A percentile compares a stretch with the other conserved stretches of the same genome.
Evolutionary conservation across 768 basidiomycete genomes (phyloP).

Genomic region (Lanmaoa rubissima): DNA sequence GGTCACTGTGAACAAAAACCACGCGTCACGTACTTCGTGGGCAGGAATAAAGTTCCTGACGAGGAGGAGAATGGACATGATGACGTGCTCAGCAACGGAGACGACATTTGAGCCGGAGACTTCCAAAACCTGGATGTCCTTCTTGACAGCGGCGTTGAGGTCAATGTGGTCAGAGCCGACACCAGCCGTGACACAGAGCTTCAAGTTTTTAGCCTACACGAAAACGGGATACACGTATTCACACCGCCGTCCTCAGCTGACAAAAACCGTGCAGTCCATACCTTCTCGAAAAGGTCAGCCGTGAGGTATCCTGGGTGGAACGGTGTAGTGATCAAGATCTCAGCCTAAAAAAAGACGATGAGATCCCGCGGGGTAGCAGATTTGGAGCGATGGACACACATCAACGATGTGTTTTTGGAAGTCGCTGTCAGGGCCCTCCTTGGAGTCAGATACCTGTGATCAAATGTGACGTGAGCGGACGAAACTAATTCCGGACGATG

Average conservation of each 20-base stretch:
- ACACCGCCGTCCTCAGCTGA: constrained; percentile 1
- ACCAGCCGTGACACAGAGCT: constrained; percentile 86
- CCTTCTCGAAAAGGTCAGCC: constrained; percentile 67
- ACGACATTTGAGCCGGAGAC: constrained; percentile 89
- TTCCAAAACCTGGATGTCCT: constrained; percentile 77
- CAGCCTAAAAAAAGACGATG: constrained; percentile 46
- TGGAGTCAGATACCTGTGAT: constrained; percentile 68
- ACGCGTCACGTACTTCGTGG: constrained; percentile 57
- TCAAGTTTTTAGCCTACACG: constrained; percentile 81
- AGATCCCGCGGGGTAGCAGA: constrained; percentile 8
- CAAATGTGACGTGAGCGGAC: constrained; percentile 3
- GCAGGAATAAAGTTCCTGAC: constrained; percentile 89
- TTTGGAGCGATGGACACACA: constrained; percentile 41
- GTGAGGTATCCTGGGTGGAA: constrained; percentile 89
- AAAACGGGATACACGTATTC: not conserved
- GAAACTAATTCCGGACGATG: not conserved
- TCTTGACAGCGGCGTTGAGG: constrained; percentile 81
- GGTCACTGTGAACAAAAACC: not conserved
- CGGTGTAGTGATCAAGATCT: constrained; percentile 79
- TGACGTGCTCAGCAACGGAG: constrained; percentile 87
- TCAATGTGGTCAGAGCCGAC: constrained; percentile 92
- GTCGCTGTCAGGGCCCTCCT: constrained; percentile 77
- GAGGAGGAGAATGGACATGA: constrained; percentile 87
- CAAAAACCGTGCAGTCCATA: constrained; percentile 19
- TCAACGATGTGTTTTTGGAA: constrained; percentile 83